These are phyloP conservation scores for Liquidambar formosana DNA, from an alignment of 164 flowering plant genomes.

Conservation along the genomic window DNA sequence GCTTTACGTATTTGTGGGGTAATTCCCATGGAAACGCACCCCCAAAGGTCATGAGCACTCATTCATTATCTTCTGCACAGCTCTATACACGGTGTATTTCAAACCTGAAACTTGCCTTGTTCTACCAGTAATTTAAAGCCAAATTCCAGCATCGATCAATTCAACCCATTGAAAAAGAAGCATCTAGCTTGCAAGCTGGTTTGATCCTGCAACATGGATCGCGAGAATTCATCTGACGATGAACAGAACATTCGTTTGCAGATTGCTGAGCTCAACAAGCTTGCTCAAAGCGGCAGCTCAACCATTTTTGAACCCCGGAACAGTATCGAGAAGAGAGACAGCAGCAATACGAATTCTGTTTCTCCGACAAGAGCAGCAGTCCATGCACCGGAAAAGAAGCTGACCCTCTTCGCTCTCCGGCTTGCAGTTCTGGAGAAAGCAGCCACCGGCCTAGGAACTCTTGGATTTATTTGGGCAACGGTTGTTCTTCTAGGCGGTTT, in stretches of 20 bases:
- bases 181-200: no score
- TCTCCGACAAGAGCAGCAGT: conserved; percentile 19
- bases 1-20: no score
- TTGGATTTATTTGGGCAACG: conserved; percentile 96
- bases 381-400: conserved; percentile 80
- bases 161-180: no score
- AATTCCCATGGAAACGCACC: no score
- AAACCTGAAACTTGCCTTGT: no score
- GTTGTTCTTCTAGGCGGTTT: conserved; percentile 97
- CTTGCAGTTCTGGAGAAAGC: conserved; percentile 80
- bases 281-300: conserved; percentile 22
- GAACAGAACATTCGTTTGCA: conserved; percentile 34
- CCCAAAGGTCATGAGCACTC: no score
- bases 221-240: conserved; percentile 11
- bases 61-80: no score
- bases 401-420: conserved; percentile 87
- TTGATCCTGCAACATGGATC: no score
- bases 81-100: no score
- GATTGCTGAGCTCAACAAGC: conserved; percentile 31
- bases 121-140: no score
- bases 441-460: conserved; percentile 85
- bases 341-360: conserved; percentile 33
- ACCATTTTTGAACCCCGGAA: conserved; percentile 44
- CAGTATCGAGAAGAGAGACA: conserved; percentile 36
- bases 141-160: no score